Percentiles rank a stretch among this genome's conserved stretches.
Conservation (phyloP, 495 filamentous ascomycete genomes). For the Bacidia rubella region DNA sequence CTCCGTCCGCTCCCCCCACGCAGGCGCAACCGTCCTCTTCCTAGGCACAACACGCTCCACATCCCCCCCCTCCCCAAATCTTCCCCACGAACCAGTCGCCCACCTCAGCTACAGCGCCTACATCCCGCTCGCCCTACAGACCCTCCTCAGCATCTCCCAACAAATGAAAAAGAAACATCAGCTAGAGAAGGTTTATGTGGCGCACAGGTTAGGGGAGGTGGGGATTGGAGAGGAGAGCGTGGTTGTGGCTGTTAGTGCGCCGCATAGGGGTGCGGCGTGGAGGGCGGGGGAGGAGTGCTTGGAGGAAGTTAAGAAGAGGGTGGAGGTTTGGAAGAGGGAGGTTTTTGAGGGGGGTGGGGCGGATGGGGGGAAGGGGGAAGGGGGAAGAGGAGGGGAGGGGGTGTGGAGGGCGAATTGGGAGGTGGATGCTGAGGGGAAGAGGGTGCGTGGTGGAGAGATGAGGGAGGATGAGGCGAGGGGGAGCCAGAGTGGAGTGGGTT, state of each 20-base stretch:
- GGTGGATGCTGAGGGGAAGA: conserved; percentile 39
- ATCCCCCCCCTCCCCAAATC: no score
- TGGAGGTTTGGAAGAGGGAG: conserved; percentile 95
- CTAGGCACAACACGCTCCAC: conserved; percentile 81
- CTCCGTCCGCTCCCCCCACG: conserved; percentile 60
- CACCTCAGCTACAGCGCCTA: conserved; percentile 79
- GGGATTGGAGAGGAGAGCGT: conserved; percentile 87
- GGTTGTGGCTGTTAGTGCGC: conserved; percentile 70
- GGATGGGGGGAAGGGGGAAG: conserved; percentile 70
- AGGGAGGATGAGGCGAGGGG: neutral
- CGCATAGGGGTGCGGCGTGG: conserved; percentile 86
- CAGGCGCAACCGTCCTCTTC: conserved; percentile 84
- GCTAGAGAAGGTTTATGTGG: conserved; percentile 59
- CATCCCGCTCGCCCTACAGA: conserved; percentile 56
- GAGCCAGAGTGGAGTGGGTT: neutral
- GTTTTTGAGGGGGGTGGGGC: conserved; percentile 60
- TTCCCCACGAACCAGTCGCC: conserved; percentile 59
- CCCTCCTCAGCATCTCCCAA: conserved; percentile 56
- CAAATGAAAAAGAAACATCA: conserved; percentile 42
- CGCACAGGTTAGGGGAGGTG: conserved; percentile 76
- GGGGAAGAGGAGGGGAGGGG: conserved; percentile 50
- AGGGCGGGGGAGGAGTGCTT: conserved; percentile 77
- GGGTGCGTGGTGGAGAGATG: neutral
- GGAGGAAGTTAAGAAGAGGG: conserved; percentile 69
- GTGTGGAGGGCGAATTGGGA: conserved; percentile 91